phyloP scores from a whole-genome alignment of 495 filamentous ascomycete genomes.

The Hypoxylon trugodes region DNA sequence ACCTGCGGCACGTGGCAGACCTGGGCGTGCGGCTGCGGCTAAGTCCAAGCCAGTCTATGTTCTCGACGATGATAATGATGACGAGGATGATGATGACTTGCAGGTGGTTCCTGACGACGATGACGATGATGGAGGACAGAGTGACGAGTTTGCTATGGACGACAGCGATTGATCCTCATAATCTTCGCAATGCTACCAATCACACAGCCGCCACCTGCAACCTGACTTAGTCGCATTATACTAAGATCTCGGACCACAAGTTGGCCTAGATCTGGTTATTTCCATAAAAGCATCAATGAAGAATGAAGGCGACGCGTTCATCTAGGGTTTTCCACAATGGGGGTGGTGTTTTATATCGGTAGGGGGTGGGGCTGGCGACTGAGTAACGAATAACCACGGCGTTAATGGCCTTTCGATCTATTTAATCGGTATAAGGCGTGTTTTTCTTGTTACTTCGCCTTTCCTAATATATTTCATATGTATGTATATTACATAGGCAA shows the following conservation, averaged over 20 bases:
- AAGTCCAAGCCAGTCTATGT: conserved; percentile 52
- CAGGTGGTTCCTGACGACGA: conserved; percentile 17
- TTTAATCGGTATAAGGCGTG: not conserved
- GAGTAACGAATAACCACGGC: conserved; percentile 22
- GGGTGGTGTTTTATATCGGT: too few species aligned
- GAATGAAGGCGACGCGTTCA: not conserved
- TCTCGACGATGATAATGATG: conserved; percentile 56
- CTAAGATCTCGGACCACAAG: too few species aligned
- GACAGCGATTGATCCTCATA: conserved; percentile 40
- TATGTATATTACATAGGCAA: conserved; percentile 16
- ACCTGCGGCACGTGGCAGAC: conserved; percentile 52
- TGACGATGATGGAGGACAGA: conserved; percentile 20
- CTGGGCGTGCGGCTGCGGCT: conserved; percentile 55
- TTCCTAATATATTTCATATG: conserved; percentile 9
- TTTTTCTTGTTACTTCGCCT: conserved; percentile 1
- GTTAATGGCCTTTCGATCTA: conserved; percentile 16
- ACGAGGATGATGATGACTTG: conserved; percentile 46
- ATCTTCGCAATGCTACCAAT: not conserved
- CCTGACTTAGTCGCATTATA: not conserved
- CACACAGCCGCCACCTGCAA: not conserved
- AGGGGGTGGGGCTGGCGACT: too few species aligned
- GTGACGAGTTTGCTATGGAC: conserved; percentile 46
- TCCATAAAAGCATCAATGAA: not conserved
- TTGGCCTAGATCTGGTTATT: too few species aligned
- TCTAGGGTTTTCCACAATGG: too few species aligned